Base-by-base conservation (phyloP, 2,329 filamentous ascomycete species). In the Tolypocladium amazonense region DNA sequence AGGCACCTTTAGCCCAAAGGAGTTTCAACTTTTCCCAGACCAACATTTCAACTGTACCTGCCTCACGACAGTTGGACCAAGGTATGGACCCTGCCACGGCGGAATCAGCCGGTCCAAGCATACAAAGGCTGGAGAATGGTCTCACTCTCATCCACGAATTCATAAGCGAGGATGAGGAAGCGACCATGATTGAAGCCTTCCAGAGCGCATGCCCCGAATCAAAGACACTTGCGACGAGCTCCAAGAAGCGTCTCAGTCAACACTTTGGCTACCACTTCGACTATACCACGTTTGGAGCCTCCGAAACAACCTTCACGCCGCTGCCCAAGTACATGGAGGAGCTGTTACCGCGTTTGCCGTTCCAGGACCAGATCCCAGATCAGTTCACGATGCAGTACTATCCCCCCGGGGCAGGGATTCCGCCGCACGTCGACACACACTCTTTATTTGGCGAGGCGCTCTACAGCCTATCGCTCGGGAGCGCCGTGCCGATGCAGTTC, bases 341-440 rank as follows among this genome's bases (percentile, higher is more conserved):
- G 0, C 70, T 83, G 1, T 72, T 83, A 4, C 77, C 81, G 0
- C 69, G 56, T 3, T 12, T 57, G 56, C 56, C 66, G 2, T 69
- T 73, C 0, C 79, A 81, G 60, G 63, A 63, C 1, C 73, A 77
- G 0, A 73, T 73, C 0, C 81, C 81, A 0, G 81, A 84, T 57
- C 83, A 85, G 66, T 81, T 85, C 63, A 85, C 81, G 63, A 71
- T 84, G 20, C 82, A 85, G 69, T 79, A 84, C 66, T 86, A 86
- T 65, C 79, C 83, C 0, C 82, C 82, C 0, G 83, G 83, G 7
- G 73, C 79, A 0, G 83, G 83, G 1, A 86, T 86, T 64, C 83
- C 83, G 12, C 83, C 83, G 0, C 83, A 86, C 64, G 82, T 82
- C 58, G 83, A 86, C 69, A 83, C 82, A 3, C 83, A 85, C 68